phyloP scores from a whole-genome alignment of 2,329 filamentous ascomycete genomes.

The Ascochyta viciae-villosae region DNA sequence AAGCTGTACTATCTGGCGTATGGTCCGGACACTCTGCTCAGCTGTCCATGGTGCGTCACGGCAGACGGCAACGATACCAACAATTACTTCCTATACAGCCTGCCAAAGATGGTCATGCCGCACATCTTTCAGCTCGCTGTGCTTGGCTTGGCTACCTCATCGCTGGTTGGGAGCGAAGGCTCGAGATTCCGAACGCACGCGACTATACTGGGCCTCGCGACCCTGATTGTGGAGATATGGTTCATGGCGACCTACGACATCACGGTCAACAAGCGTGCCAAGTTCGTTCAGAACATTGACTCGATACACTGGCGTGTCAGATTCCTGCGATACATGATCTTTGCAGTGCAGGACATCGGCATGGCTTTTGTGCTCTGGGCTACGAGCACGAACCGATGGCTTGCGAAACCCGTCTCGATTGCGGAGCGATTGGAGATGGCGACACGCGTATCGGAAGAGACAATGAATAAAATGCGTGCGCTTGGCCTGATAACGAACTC shows the following conservation, averaged over 20 bases:
- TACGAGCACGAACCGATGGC: constrained; percentile 79
- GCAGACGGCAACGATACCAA: constrained; percentile 66
- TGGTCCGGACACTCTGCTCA: constrained; percentile 74
- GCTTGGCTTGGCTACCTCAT: constrained; percentile 76
- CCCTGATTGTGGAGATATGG: constrained; percentile 72
- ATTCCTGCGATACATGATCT: constrained; percentile 66
- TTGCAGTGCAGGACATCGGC: constrained; percentile 69
- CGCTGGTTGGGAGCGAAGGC: constrained; percentile 69
- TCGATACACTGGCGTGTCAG: constrained; percentile 75
- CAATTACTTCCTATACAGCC: constrained; percentile 80
- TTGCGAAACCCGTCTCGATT: constrained; percentile 66
- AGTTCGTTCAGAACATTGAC: constrained; percentile 67
- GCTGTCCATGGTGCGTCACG: constrained; percentile 80
- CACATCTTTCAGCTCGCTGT: constrained; percentile 80
- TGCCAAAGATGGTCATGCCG: constrained; percentile 75
- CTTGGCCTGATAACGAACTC: constrained; percentile 82
- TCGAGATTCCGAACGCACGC: constrained; percentile 73
- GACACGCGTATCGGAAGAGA: constrained; percentile 63
- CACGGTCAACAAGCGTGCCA: constrained; percentile 67
- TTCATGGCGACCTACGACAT: constrained; percentile 70
- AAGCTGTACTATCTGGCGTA: constrained; percentile 83
- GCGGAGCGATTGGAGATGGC: constrained; percentile 71
- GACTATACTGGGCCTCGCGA: constrained; percentile 65
- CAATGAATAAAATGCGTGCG: constrained; percentile 73
- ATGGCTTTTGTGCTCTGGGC: constrained; percentile 75